These are phyloP conservation scores for Blastobotrys capitulatus DNA, from an alignment of 1,139 yeast genomes.

Conservation along the genomic window DNA sequence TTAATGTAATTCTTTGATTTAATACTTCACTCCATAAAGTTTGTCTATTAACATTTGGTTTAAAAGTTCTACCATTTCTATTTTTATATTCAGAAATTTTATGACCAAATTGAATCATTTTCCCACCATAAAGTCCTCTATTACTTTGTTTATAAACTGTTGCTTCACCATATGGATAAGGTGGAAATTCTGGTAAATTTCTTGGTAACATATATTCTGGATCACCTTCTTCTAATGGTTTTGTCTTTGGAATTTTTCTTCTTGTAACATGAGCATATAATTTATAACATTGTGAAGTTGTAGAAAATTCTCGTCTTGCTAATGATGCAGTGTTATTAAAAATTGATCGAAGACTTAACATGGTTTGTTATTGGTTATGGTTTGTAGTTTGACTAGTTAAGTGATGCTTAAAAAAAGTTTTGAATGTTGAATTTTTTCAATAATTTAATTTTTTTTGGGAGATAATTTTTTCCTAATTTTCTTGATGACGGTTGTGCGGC, in stretches of 20 bases:
- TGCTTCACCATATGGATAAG: constrained; percentile 78
- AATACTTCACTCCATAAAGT: constrained; percentile 81
- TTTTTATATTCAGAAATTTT: constrained; percentile 72
- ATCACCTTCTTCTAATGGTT: constrained; percentile 31
- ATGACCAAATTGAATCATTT: constrained; percentile 72
- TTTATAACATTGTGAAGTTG: constrained; percentile 14
- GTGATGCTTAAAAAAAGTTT: neutral
- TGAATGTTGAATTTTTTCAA: too few relatives aligned
- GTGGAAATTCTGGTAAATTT: constrained; percentile 46
- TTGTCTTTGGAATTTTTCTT: constrained; percentile 27
- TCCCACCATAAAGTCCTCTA: constrained; percentile 86
- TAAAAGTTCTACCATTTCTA: constrained; percentile 70
- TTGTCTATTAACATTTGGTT: constrained; percentile 73
- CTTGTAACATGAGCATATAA: constrained; percentile 30
- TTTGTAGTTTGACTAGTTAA: neutral
- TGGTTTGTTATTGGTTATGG: neutral
- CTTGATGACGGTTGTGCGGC: too few relatives aligned
- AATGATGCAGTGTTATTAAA: neutral
- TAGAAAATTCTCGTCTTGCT: constrained; percentile 15
- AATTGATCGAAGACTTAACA: neutral
- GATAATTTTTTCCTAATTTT: too few relatives aligned
- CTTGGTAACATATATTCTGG: constrained; percentile 27
- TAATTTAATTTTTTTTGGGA: too few relatives aligned
- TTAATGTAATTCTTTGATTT: constrained; percentile 48
- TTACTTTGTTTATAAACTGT: constrained; percentile 76